A percentile compares a stretch with the other conserved stretches of the same genome.
These are phyloP conservation scores for Pseudogymnoascus sp. DNA, from an alignment of 2,329 filamentous ascomycete genomes.

Conservation along the genomic window DNA sequence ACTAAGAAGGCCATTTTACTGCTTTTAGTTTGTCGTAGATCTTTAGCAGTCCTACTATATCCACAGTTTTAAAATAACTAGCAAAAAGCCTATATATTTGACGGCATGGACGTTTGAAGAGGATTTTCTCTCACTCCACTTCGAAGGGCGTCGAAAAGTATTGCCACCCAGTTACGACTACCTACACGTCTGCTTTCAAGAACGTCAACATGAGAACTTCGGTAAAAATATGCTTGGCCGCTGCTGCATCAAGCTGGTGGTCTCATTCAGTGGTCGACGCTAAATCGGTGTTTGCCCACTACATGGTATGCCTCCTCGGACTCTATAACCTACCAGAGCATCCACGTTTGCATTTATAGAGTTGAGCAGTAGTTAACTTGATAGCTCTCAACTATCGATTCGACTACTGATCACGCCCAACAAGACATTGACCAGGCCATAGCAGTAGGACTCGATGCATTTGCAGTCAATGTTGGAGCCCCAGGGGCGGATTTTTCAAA, in stretches of 20 bases:
- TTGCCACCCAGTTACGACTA: neutral
- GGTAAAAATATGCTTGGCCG: neutral
- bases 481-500: constrained; percentile 23
- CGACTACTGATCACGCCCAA: neutral
- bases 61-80: neutral
- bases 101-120: neutral
- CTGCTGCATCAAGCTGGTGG: neutral
- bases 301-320: constrained; percentile 1
- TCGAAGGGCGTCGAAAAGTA: neutral
- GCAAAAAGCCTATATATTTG: neutral
- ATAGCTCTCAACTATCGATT: neutral
- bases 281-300: constrained; percentile 10
- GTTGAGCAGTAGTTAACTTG: neutral
- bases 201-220: neutral
- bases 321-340: neutral
- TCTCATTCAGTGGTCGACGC: neutral
- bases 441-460: constrained; percentile 18
- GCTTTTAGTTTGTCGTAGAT: neutral
- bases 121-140: neutral
- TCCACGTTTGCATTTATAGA: neutral
- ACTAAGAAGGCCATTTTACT: neutral
- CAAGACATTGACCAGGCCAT: constrained; percentile 9
- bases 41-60: neutral
- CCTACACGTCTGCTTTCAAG: neutral
- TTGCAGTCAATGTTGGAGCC: constrained; percentile 30